These are phyloP conservation scores for Xylaria acuta DNA, from an alignment of 495 filamentous ascomycete genomes.

Conservation along the genomic window DNA sequence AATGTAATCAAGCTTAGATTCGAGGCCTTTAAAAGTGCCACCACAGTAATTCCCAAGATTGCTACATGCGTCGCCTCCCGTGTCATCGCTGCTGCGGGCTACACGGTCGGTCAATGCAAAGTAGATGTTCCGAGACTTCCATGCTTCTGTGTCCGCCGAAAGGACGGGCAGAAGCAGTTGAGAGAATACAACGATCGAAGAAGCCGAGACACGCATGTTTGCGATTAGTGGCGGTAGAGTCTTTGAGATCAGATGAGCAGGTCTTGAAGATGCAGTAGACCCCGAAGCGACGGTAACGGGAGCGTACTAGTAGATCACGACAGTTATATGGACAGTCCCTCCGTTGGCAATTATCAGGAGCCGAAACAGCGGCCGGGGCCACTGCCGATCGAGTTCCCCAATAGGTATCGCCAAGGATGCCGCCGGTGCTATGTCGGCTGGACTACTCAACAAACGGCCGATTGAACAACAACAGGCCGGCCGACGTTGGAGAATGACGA, in stretches of 20 bases:
- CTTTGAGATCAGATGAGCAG: not conserved
- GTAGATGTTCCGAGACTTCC: slow-evolving; percentile 65
- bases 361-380: not conserved
- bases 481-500: slow-evolving; percentile 6
- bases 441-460: slow-evolving; percentile 1
- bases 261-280: not conserved
- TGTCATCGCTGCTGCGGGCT: slow-evolving; percentile 56
- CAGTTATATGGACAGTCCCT: not conserved
- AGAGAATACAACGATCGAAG: slow-evolving; percentile 30
- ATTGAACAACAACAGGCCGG: not conserved
- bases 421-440: slow-evolving; percentile 20
- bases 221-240: not conserved
- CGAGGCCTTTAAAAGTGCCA: slow-evolving; percentile 76
- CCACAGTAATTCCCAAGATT: slow-evolving; percentile 74
- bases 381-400: slow-evolving; percentile 8
- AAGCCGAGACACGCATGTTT: slow-evolving; percentile 30
- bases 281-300: not conserved
- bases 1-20: slow-evolving; percentile 73
- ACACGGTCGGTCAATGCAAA: slow-evolving; percentile 80
- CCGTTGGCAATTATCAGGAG: not conserved
- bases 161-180: slow-evolving; percentile 33
- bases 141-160: slow-evolving; percentile 41
- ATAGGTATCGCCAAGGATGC: slow-evolving; percentile 3
- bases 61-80: slow-evolving; percentile 34
- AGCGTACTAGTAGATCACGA: not conserved